Conservation (phyloP, 805 yeast genomes). For the Wickerhamiella cacticola region DNA sequence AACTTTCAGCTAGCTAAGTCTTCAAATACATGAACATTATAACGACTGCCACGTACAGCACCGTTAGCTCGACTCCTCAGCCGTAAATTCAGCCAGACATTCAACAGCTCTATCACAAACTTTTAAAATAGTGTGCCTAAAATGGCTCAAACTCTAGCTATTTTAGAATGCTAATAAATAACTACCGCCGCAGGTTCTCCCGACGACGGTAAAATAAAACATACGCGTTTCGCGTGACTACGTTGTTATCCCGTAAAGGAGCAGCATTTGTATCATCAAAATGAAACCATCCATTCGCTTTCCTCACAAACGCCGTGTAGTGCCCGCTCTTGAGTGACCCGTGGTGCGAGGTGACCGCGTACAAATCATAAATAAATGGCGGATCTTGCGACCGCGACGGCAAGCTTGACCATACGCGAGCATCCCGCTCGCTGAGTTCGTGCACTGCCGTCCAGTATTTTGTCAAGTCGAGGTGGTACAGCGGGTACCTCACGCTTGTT, state of each 20-base stretch:
- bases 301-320: slow-evolving; percentile 69
- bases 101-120: no score
- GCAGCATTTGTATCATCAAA: slow-evolving; percentile 71
- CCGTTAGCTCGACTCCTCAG: no score
- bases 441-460: slow-evolving; percentile 45
- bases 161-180: neutral
- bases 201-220: slow-evolving; percentile 60
- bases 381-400: slow-evolving; percentile 61
- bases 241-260: slow-evolving; percentile 36
- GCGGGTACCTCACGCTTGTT: slow-evolving; percentile 57
- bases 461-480: slow-evolving; percentile 47
- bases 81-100: no score
- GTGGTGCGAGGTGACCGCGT: slow-evolving; percentile 72
- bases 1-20: no score
- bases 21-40: no score
- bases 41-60: no score
- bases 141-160: no score
- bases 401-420: slow-evolving; percentile 37
- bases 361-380: slow-evolving; percentile 66
- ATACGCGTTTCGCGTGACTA: slow-evolving; percentile 65
- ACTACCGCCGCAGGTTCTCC: neutral
- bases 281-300: slow-evolving; percentile 62
- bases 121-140: no score
- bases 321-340: slow-evolving; percentile 82
- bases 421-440: slow-evolving; percentile 27